phyloP scores from a whole-genome alignment of 2,329 filamentous ascomycete genomes.

The Pestalotiopsis sp. region DNA sequence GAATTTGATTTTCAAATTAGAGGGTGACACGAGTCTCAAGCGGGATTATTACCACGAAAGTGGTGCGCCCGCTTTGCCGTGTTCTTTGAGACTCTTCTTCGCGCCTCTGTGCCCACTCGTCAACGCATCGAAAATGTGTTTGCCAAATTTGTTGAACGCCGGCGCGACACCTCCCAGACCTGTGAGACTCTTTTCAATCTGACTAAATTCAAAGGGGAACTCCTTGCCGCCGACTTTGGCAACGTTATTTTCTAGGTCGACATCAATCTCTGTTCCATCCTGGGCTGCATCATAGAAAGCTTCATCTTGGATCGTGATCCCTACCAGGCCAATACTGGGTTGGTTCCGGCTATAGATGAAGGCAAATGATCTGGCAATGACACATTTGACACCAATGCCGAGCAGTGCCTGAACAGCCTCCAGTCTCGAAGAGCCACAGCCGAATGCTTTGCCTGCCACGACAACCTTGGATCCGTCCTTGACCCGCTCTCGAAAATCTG shows the following conservation, averaged over 20 bases:
- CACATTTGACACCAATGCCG: constrained; percentile 41
- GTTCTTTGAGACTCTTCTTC: background rate
- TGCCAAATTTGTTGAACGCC: constrained; percentile 4
- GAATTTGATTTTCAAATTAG: background rate
- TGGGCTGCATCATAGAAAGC: constrained; percentile 38
- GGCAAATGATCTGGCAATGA: constrained; percentile 46
- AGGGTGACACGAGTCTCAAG: background rate
- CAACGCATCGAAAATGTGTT: background rate
- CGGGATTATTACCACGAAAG: constrained; percentile 2
- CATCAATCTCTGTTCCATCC: constrained; percentile 5
- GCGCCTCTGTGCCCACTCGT: background rate
- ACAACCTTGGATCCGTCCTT: constrained; percentile 41
- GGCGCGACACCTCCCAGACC: background rate
- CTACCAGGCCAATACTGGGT: constrained; percentile 46
- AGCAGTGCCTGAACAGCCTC: constrained; percentile 44
- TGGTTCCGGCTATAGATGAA: constrained; percentile 51
- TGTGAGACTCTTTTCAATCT: constrained; percentile 3
- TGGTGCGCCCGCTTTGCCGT: background rate
- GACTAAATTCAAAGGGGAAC: constrained; percentile 5
- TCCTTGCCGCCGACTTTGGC: constrained; percentile 4
- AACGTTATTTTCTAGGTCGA: background rate
- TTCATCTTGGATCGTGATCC: constrained; percentile 41
- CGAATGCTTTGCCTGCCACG: constrained; percentile 49
- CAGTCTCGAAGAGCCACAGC: constrained; percentile 47
- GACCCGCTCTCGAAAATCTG: constrained; percentile 40